Conservation (phyloP, 257 asterid genomes). For the Plantago elongata region DNA sequence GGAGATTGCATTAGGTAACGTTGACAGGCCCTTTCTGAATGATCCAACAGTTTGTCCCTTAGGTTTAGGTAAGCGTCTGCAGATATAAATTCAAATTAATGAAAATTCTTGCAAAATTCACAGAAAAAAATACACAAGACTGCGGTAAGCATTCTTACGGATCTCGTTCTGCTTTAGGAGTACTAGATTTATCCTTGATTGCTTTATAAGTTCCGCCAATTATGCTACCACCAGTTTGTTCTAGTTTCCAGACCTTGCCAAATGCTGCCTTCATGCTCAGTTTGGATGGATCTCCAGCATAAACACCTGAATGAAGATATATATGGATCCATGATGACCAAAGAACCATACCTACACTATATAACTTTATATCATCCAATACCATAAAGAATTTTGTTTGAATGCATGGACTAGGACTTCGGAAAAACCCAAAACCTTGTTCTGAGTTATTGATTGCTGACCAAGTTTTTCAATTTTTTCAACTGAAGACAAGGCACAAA, state of each 20-base stretch:
- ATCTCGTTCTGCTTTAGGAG: slow-evolving; percentile 62
- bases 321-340: background rate
- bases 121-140: slow-evolving; percentile 21
- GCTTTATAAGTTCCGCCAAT: slow-evolving; percentile 90
- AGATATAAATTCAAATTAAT: slow-evolving; percentile 26
- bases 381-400: too few relatives aligned
- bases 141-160: slow-evolving; percentile 50
- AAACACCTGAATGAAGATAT: slow-evolving; percentile 53
- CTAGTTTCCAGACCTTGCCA: slow-evolving; percentile 97
- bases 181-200: slow-evolving; percentile 51
- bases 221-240: slow-evolving; percentile 90
- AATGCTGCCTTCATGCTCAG: slow-evolving; percentile 98
- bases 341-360: background rate
- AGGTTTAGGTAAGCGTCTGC: slow-evolving; percentile 89
- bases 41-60: slow-evolving; percentile 98
- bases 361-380: too few relatives aligned
- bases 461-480: too few relatives aligned
- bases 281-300: slow-evolving; percentile 96
- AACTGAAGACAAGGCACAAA: too few relatives aligned
- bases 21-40: slow-evolving; percentile 72
- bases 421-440: too few relatives aligned
- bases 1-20: slow-evolving; percentile 77
- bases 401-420: too few relatives aligned
- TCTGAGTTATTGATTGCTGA: too few relatives aligned
- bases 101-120: slow-evolving; percentile 17